phyloP scores from a whole-genome alignment of 371 early-diverging fungal genomes.

The Enterocytospora artemiae region DNA sequence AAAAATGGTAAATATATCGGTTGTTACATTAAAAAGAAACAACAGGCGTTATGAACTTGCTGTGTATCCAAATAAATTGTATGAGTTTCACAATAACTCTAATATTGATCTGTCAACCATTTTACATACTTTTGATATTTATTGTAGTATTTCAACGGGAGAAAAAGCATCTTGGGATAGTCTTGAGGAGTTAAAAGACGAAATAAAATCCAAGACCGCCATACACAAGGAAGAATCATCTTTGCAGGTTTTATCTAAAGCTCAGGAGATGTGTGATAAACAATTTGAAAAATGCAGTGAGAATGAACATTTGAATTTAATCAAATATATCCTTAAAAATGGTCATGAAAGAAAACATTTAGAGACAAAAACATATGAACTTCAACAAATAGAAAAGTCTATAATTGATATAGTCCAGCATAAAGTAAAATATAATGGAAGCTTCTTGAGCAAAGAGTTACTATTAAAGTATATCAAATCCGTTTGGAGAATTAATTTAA shows the following conservation, averaged over 20 bases:
- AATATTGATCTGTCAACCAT: conserved; percentile 25
- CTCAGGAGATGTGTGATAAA: conserved; percentile 8
- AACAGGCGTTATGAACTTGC: conserved; percentile 45
- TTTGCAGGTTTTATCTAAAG: conserved; percentile 13
- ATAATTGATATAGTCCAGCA: conserved; percentile 38
- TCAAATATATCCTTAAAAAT: conserved; percentile 38
- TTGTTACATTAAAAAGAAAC: conserved; percentile 48
- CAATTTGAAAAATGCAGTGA: conserved; percentile 6
- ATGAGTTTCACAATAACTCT: conserved; percentile 49
- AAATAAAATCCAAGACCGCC: too few species aligned
- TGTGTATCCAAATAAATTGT: conserved; percentile 55
- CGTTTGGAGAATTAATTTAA: conserved; percentile 21
- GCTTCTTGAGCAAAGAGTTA: conserved; percentile 6
- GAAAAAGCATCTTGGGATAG: conserved; percentile 35
- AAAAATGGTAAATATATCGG: conserved; percentile 50
- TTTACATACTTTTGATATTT: conserved; percentile 44
- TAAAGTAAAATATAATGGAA: conserved; percentile 30
- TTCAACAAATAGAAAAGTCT: conserved; percentile 33
- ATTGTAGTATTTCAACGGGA: conserved; percentile 46
- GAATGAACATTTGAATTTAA: conserved; percentile 11
- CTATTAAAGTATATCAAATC: conserved; percentile 28
- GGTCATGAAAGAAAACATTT: conserved; percentile 50
- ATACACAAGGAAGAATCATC: too few species aligned
- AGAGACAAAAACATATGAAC: conserved; percentile 44
- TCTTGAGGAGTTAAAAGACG: too few species aligned